Percentiles rank a stretch among this genome's conserved stretches.
Evolutionary conservation across 495 filamentous ascomycete species (phyloP).

Genomic region (Thozetella sp.): DNA sequence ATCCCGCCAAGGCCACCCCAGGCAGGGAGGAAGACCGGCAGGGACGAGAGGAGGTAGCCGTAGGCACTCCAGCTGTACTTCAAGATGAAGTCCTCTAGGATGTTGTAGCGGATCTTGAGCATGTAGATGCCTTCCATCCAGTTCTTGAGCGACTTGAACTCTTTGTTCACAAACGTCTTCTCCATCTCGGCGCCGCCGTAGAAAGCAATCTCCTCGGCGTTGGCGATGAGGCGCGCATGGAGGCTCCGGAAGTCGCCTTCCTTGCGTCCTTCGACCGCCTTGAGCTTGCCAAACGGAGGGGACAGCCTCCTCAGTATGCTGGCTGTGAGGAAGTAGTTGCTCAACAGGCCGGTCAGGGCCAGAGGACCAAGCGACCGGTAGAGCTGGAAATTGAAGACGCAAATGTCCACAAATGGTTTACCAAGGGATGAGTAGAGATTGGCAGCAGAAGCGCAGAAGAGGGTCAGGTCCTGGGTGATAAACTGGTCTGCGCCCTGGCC

Average conservation of each 20-base stretch:
- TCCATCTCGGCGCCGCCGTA: conserved; percentile 96
- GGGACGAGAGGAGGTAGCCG: conserved; percentile 88
- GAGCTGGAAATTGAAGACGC: conserved; percentile 96
- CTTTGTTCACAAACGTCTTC: conserved; percentile 81
- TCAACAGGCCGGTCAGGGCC: conserved; percentile 80
- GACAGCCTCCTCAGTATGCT: conserved; percentile 84
- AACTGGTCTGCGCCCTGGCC: conserved; percentile 94
- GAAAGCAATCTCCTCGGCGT: conserved; percentile 98
- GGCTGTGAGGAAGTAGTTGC: conserved; percentile 92
- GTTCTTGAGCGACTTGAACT: conserved; percentile 85
- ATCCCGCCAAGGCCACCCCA: conserved; percentile 84
- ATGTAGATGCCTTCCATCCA: conserved; percentile 98
- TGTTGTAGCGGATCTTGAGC: conserved; percentile 96
- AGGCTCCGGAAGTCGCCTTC: conserved; percentile 93
- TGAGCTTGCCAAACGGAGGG: conserved; percentile 94
- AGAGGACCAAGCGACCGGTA: conserved; percentile 90
- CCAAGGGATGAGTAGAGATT: conserved; percentile 93
- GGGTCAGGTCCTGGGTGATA: conserved; percentile 94
- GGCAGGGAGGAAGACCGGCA: conserved; percentile 92
- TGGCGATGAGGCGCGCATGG: conserved; percentile 90
- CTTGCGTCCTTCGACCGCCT: conserved; percentile 88
- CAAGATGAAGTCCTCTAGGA: conserved; percentile 96
- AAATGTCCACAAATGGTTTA: conserved; percentile 93
- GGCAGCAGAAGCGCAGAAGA: conserved; percentile 93
- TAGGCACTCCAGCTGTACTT: conserved; percentile 99